Conservation (phyloP, 768 basidiomycete genomes). For the Termitomyces sp. region DNA sequence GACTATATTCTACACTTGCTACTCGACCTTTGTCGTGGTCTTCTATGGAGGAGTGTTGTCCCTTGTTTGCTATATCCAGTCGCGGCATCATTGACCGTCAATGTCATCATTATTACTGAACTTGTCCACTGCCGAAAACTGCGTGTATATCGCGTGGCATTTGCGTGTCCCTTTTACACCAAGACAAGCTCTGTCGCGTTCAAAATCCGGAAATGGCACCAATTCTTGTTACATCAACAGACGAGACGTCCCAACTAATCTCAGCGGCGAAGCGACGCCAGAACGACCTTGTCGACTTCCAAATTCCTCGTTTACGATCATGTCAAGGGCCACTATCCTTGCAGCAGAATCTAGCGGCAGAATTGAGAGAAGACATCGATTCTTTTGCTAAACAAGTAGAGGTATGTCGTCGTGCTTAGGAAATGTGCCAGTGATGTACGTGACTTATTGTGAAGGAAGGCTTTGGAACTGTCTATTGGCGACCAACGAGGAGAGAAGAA, state of each 20-base stretch:
- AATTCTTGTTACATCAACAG: slow-evolving; percentile 50
- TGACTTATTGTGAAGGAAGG: slow-evolving; percentile 34
- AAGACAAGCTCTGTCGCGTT: background rate
- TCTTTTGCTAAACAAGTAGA: slow-evolving; percentile 63
- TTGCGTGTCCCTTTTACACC: background rate
- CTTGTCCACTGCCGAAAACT: background rate
- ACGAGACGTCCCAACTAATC: slow-evolving; percentile 49
- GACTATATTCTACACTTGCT: background rate
- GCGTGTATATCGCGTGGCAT: background rate
- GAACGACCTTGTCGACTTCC: slow-evolving; percentile 62
- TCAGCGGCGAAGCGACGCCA: slow-evolving; percentile 51
- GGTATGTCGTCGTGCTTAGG: slow-evolving; percentile 32
- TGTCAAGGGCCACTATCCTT: slow-evolving; percentile 67
- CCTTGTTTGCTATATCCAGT: background rate
- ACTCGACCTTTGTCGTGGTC: background rate
- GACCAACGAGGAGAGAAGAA: slow-evolving; percentile 63
- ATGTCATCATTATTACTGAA: background rate
- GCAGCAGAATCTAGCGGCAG: slow-evolving; percentile 73
- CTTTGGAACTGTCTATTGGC: slow-evolving; percentile 65
- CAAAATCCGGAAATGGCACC: slow-evolving; percentile 52
- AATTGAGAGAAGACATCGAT: slow-evolving; percentile 75
- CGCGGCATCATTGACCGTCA: too few species aligned
- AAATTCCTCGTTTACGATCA: slow-evolving; percentile 68
- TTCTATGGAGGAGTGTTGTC: background rate
- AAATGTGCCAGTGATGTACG: slow-evolving; percentile 12